Evolutionary conservation across 2,329 filamentous ascomycete genomes (phyloP).

Genomic region (Paecilomyces dactylethromorphus): DNA sequence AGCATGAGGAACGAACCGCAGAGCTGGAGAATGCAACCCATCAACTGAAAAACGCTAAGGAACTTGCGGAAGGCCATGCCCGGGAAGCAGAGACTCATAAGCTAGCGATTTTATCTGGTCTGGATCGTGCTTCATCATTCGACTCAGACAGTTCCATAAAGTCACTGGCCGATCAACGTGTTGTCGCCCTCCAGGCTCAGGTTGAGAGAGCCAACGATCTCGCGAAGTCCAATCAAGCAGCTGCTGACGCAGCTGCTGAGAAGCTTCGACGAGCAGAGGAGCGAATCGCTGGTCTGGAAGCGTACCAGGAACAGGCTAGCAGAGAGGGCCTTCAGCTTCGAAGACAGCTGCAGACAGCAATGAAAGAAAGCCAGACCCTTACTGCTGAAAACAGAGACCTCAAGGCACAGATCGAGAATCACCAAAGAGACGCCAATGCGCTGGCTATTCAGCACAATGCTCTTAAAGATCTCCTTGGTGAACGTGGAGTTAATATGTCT

Average conservation of each 20-base stretch:
- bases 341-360: constrained; percentile 76
- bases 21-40: constrained; percentile 71
- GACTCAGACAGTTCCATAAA: constrained; percentile 29
- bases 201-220: constrained; percentile 69
- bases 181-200: constrained; percentile 71
- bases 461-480: constrained; percentile 83
- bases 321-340: constrained; percentile 85
- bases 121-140: constrained; percentile 61
- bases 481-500: constrained; percentile 77
- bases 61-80: constrained; percentile 79
- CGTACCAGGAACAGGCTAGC: constrained; percentile 95
- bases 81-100: constrained; percentile 82
- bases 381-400: constrained; percentile 75
- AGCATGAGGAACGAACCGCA: constrained; percentile 72
- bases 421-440: constrained; percentile 91
- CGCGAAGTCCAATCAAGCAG: constrained; percentile 81
- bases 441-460: constrained; percentile 87
- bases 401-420: constrained; percentile 72
- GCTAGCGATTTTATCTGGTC: constrained; percentile 70
- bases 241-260: constrained; percentile 79
- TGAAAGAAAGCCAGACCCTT: constrained; percentile 77
- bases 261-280: constrained; percentile 90
- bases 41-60: constrained; percentile 76
- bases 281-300: constrained; percentile 90
- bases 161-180: constrained; percentile 47